Base-by-base conservation (phyloP, 2,329 filamentous ascomycete genomes). In the Cladosporium sp. region DNA sequence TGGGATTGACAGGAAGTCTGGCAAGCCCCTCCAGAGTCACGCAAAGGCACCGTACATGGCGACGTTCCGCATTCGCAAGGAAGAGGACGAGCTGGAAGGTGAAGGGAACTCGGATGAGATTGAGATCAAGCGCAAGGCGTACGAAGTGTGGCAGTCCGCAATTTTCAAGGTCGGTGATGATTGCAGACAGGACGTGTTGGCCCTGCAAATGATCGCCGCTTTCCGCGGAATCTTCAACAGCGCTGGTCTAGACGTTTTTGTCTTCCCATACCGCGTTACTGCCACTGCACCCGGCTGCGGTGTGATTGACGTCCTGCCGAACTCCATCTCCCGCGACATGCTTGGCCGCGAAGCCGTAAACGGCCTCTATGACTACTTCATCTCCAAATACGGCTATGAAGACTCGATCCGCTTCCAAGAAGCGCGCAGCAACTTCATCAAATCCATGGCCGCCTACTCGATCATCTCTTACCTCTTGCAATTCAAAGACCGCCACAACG, bases 101-200 rank as follows among this genome's bases (percentile, higher is more conserved):
- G 27, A 56, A 44, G 57, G 62, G 19, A 53, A 24, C 7, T 9
- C 24, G 13, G 40, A 43, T n/a, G 22, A 39, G 11, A 12, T 44
- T 8, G 50, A 41, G 11, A 36, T 18, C 17, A 60, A 63, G 43
- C 58, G 55, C 37, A 59, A 59, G 56, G 88, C 83, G 0, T 83
- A 95, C 59, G 95, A 99, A 68, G 86, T 92, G n/a, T 97, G 93
- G 95, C 93, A 99, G 69, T 95, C 90, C 2, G 93, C 92, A 51
- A 99, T 99, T 64, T 99, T 99, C 83, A 99, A 99, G 69, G 95
- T 99, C 43, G 93, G 93, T 55, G 93, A 99, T 67, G 93, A 99
- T 69, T 97, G 93, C 67, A 86, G 93, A 44, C 93, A 99, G 71
- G 95, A 99, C 63, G 88, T 99, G 47, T 78, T 99, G 54, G 93